Base-by-base conservation (phyloP, 257 asterid species). In the Nicotiana obtusifolia region DNA sequence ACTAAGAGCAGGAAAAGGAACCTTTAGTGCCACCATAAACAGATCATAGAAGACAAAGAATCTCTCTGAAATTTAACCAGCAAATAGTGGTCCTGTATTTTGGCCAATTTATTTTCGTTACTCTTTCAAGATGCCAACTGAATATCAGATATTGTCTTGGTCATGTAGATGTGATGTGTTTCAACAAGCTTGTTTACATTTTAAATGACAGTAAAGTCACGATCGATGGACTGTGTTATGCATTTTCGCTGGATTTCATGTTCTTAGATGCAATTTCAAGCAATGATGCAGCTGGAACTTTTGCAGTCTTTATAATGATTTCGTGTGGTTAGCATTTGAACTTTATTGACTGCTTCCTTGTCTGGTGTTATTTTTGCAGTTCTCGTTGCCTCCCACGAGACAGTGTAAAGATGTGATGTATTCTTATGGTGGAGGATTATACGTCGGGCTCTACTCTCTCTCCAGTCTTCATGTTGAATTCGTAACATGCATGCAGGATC, bases 291-390 rank as follows among this genome's bases (percentile, higher is more conserved):
- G 69, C 41, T 64, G 69, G 41, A 64, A 15, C 2, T n/a, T 64
- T 64, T 64, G n/a, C 69, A 64, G 65, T 10, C 15, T 60, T 60
- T 75, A 49, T 26, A 26, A 49, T 60, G 41, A 54, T 22, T 75
- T 26, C 2, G 10, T 24, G 14, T 75, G 22, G 7, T 60, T 60
- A 26, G 65, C 65, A 3, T 75, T 4, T 71, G 1, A 75, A 75
- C 62, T 75, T 75, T 26, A 62, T 49, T 75, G 62, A 75, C 26
- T 26, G 62, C 44, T 75, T 17, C 80, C 80, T 75, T 75, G 26
- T 49, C 26, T 26, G 41, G 10, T 75, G 80, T 26, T 4, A 41
- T 44, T 71, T 44, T 3, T 16, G 80, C 80, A 75, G 80, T 75
- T 24, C 26, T 24, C 4, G 26, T 49, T 49, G 80, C 64, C 80